Conservation (phyloP, 371 early-diverging fungal species). For the Rhizomucor pusillus region DNA sequence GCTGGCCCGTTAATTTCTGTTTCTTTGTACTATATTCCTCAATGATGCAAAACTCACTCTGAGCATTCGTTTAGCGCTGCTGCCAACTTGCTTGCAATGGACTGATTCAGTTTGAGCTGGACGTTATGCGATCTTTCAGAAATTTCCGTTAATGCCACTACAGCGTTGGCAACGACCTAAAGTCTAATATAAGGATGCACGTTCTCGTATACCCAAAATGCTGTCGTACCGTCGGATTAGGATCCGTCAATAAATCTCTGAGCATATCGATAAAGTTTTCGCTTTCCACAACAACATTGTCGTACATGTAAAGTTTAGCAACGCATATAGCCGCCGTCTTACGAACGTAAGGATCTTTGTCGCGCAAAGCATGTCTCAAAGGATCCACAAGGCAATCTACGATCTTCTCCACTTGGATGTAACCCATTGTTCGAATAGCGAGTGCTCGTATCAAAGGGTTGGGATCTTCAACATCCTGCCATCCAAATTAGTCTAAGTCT, state of each 20-base stretch:
- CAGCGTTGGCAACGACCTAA: conserved; percentile 94
- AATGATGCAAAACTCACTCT: conserved; percentile 60
- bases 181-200: not conserved
- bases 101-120: conserved; percentile 77
- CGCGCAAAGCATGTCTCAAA: conserved; percentile 79
- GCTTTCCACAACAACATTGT: conserved; percentile 23
- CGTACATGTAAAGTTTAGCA: conserved; percentile 74
- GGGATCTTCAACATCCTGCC: conserved; percentile 89
- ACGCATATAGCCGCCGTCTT: conserved; percentile 77
- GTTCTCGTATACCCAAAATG: not conserved
- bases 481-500: not conserved
- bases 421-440: conserved; percentile 97
- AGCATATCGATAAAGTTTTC: conserved; percentile 76
- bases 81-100: conserved; percentile 83
- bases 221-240: conserved; percentile 81
- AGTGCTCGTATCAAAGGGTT: conserved; percentile 95
- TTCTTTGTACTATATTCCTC: not conserved
- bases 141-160: conserved; percentile 93
- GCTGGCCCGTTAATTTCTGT: not conserved
- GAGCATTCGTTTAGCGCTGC: conserved; percentile 96
- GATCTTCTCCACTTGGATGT: conserved; percentile 93
- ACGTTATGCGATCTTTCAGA: conserved; percentile 78
- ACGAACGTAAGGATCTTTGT: conserved; percentile 75
- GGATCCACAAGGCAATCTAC: conserved; percentile 83
- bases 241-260: conserved; percentile 87